phyloP scores from a whole-genome alignment of 1,284 basidiomycete species.

The Exsudoporus floridanus region DNA sequence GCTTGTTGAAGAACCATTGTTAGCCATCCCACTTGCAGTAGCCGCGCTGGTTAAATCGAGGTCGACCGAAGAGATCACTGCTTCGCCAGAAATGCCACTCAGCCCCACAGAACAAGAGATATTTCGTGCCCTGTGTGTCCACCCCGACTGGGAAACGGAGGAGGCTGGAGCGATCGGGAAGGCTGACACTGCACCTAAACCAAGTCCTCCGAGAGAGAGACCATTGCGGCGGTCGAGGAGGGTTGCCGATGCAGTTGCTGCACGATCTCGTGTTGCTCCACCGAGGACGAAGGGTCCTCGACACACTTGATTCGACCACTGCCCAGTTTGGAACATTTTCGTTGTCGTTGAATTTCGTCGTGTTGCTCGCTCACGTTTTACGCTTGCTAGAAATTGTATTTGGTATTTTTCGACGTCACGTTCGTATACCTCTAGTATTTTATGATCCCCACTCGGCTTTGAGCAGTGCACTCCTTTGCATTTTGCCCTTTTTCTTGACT shows the following conservation, averaged over 20 bases:
- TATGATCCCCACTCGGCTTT: constrained; percentile 34
- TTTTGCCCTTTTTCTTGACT: constrained; percentile 18
- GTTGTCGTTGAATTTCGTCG: constrained; percentile 12
- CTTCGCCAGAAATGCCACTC: constrained; percentile 46
- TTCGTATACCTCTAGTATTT: constrained; percentile 29
- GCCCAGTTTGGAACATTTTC: constrained; percentile 1
- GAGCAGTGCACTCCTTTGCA: constrained; percentile 18
- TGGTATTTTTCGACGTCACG: constrained; percentile 20
- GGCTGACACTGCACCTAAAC: not conserved
- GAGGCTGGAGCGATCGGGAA: constrained; percentile 14
- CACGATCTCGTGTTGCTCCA: constrained; percentile 40
- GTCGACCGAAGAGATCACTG: constrained; percentile 10
- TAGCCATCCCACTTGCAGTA: constrained; percentile 30
- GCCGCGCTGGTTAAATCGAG: constrained; percentile 27
- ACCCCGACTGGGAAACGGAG: constrained; percentile 56
- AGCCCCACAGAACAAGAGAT: constrained; percentile 70
- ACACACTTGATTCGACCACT: constrained; percentile 25
- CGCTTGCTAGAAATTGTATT: constrained; percentile 34
- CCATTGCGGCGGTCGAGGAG: constrained; percentile 63
- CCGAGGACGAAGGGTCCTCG: constrained; percentile 31
- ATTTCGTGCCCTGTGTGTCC: constrained; percentile 59
- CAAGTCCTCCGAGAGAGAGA: constrained; percentile 10
- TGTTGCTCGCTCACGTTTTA: constrained; percentile 9
- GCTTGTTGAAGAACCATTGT: constrained; percentile 27
- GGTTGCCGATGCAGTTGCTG: constrained; percentile 57